Evolutionary conservation across 306 rosid species (phyloP).

Genomic region (Casuarina equisetifolia): DNA sequence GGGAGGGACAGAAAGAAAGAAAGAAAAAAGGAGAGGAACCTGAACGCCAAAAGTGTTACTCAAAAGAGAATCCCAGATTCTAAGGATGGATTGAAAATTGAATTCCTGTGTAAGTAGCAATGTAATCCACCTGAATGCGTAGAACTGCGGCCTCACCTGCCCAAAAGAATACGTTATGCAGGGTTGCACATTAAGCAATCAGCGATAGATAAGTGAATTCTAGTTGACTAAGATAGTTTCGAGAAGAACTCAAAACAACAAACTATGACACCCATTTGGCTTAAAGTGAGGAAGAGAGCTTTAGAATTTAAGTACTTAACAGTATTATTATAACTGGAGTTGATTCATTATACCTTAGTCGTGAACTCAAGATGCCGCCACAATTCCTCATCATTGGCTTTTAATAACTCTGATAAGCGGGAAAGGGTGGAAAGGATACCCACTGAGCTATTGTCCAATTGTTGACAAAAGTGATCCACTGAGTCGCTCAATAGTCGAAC

Average conservation of each 20-base stretch:
- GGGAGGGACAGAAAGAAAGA: neutral
- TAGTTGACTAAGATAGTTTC: neutral
- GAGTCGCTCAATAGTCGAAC: conserved; percentile 73
- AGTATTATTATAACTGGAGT: neutral
- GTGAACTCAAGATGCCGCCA: conserved; percentile 83
- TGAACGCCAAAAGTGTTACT: conserved; percentile 73
- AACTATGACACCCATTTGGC: neutral
- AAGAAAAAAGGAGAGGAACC: conserved; percentile 47
- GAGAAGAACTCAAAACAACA: neutral
- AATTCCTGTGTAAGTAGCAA: conserved; percentile 81
- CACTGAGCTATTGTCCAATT: conserved; percentile 68
- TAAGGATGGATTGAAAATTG: conserved; percentile 56
- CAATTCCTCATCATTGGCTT: conserved; percentile 63
- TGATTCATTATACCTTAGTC: conserved; percentile 49
- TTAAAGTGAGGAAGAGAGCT: neutral
- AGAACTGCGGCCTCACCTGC: conserved; percentile 77
- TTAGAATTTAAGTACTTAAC: neutral
- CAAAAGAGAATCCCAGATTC: conserved; percentile 85
- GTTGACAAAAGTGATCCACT: conserved; percentile 83
- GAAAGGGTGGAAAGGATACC: conserved; percentile 78
- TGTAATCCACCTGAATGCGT: conserved; percentile 87
- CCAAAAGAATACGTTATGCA: conserved; percentile 7
- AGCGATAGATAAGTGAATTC: neutral
- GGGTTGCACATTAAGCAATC: conserved; percentile 22
- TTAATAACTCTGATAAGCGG: conserved; percentile 59